A percentile compares a stretch with the other conserved stretches of the same genome.
phyloP scores from a whole-genome alignment of 805 yeast species.

The Grigorovia jiainica region DNA sequence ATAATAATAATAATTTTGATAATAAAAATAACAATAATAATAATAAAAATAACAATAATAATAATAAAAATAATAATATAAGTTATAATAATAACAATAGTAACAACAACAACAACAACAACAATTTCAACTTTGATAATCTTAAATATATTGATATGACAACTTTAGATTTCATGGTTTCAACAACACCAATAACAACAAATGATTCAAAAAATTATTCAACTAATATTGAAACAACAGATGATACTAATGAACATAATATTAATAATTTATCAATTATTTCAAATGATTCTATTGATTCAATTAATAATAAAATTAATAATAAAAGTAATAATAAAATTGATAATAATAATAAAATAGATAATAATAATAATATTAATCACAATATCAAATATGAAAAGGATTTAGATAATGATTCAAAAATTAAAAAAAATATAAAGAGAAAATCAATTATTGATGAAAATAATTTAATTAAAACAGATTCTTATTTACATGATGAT shows the following conservation, averaged over 20 bases:
- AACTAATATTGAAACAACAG: no score
- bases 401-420: background rate
- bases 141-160: no score
- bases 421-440: background rate
- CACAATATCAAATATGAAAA: background rate
- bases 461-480: conserved; percentile 21
- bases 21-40: background rate
- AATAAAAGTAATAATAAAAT: no score
- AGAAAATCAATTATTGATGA: background rate
- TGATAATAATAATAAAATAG: background rate
- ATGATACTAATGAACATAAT: no score
- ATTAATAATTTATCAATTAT: no score
- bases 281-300: no score
- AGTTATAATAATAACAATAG: background rate
- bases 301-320: no score
- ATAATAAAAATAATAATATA: background rate
- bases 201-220: no score
- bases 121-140: no score
- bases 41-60: background rate
- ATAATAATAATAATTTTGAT: background rate
- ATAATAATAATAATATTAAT: background rate
- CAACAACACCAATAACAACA: no score
- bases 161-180: no score
- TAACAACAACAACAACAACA: background rate
- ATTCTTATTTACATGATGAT: conserved; percentile 29